Conservation (phyloP, 2,329 filamentous ascomycete genomes). For the Fusarium ramigenum region DNA sequence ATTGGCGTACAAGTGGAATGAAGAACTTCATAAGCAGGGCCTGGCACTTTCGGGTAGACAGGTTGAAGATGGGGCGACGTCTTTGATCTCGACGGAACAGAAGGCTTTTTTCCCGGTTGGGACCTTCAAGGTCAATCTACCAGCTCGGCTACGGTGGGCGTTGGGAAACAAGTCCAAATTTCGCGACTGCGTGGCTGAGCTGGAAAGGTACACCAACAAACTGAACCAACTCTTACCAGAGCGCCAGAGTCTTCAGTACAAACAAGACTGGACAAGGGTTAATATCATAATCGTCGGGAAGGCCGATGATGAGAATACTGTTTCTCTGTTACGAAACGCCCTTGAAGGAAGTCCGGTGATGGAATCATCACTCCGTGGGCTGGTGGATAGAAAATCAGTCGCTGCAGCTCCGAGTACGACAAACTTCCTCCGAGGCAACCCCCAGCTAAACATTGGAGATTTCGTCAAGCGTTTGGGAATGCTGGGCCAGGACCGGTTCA, state of each 20-base stretch:
- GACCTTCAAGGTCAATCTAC: neutral
- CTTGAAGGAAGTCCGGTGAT: accelerated
- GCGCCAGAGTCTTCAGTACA: neutral
- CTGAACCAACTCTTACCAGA: neutral
- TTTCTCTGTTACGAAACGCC: neutral
- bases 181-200: neutral
- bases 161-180: neutral
- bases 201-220: neutral
- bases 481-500: too few species aligned
- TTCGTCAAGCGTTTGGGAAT: too few species aligned
- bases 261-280: neutral
- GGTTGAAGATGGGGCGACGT: neutral
- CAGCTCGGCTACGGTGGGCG: neutral
- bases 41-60: neutral
- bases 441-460: neutral
- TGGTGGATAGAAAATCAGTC: neutral
- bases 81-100: neutral
- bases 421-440: neutral
- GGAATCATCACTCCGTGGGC: neutral
- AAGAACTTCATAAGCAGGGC: neutral
- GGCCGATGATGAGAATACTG: neutral
- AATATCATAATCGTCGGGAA: neutral
- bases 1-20: neutral
- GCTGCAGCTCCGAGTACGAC: neutral
- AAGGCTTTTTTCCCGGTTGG: neutral